Evolutionary conservation across 306 rosid species (phyloP), one percentile per base, ranked within the genome.

Genomic region (Begonia peltatifolia): DNA sequence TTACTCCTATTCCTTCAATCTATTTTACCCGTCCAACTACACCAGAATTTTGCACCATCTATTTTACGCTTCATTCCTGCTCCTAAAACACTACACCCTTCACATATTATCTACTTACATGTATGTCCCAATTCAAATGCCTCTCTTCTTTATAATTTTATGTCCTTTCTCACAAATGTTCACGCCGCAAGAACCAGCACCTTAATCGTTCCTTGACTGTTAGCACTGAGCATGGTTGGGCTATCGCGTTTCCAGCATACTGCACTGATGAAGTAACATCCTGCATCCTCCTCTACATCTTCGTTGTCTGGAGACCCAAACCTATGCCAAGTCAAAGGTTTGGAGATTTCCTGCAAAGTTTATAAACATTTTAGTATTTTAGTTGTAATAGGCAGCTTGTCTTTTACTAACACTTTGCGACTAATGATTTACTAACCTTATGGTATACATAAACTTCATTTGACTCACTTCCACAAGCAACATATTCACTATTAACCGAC

Each of bases 221-320:
- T 92, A 46, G 99, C 99, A 17, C 93, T 79, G 72, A 92, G 81
- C 78, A 92, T 73, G 30, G 94, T 92, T 53, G 96, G 86, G 66
- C 88, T 83, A 63, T 86, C 88, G 42, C 93, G 86, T 87, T 92
- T 83, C 96, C 99, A 92, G 68, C 94, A 92, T 57, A 92, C 99
- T 13, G 96, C 94, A 41, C 99, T 92, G 56, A 92, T 92, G 78
- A 92, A 92, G 70, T 79, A 81, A 18, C 94, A 81, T 54, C 79
- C 88, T 1, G 75, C 79, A 60, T 83, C 99, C 47, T 92, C 99
- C 50, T 92, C 99, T 0, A 75, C 50, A 10, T 86, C 96, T 1
- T 79, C 88, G 55, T 69, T 46, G 47, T 79, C 86, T 0, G 84
- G 83, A 35, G 94, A 76, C 30, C 99, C 80, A 64, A 92, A 92